These are phyloP conservation scores for Fusarium verticillioides DNA, from an alignment of 2,329 filamentous ascomycete genomes.

Conservation along the genomic window DNA sequence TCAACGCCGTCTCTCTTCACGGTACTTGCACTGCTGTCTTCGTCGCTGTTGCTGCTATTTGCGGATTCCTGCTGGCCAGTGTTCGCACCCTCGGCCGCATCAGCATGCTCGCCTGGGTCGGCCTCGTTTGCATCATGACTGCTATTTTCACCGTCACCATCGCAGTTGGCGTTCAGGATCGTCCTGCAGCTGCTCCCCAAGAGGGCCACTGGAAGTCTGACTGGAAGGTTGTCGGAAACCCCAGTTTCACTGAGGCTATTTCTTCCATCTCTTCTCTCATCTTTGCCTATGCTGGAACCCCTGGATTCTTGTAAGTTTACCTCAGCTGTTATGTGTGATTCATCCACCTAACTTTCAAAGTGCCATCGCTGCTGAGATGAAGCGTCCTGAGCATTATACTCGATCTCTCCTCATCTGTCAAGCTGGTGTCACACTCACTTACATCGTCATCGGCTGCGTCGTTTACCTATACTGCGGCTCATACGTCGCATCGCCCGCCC, in stretches of 20 bases:
- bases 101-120: constrained; percentile 49
- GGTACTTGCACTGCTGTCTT: constrained; percentile 55
- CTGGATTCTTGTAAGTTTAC: constrained; percentile 45
- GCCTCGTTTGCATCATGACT: constrained; percentile 35
- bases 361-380: constrained; percentile 48
- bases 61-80: constrained; percentile 47
- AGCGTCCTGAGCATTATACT: constrained; percentile 44
- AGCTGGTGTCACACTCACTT: constrained; percentile 47
- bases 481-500: constrained; percentile 58
- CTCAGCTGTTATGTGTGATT: accelerated
- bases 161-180: constrained; percentile 36
- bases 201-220: constrained; percentile 45
- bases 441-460: constrained; percentile 51
- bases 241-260: constrained; percentile 48
- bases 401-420: constrained; percentile 43
- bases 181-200: constrained; percentile 29
- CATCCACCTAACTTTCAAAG: not conserved
- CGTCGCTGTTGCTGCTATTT: constrained; percentile 50
- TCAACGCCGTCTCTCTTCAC: constrained; percentile 54
- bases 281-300: constrained; percentile 53
- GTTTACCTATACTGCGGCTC: constrained; percentile 60
- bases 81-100: constrained; percentile 49
- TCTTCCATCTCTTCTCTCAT: constrained; percentile 49
- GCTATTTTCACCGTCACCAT: constrained; percentile 40
- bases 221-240: constrained; percentile 46